phyloP scores from a whole-genome alignment of 805 yeast genomes.

The Tetrapisispora phaffii region DNA sequence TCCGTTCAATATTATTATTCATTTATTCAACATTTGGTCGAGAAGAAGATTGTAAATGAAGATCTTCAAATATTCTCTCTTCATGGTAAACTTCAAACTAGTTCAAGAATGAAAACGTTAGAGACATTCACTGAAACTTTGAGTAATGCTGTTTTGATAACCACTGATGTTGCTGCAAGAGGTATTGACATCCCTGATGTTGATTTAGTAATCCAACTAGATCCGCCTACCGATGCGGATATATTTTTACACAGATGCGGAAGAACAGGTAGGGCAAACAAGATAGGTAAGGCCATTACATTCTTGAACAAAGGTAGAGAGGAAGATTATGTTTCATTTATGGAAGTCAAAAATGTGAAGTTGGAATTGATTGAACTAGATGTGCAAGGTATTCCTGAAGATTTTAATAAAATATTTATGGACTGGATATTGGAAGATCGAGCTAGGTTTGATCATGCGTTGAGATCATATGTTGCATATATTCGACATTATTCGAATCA shows the following conservation, averaged over 20 bases:
- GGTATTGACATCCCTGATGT: conserved; percentile 95
- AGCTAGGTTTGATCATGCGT: conserved; percentile 70
- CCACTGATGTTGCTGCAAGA: conserved; percentile 98
- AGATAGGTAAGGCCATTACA: conserved; percentile 67
- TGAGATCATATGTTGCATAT: conserved; percentile 74
- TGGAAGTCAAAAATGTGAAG: conserved; percentile 59
- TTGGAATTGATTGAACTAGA: conserved; percentile 33
- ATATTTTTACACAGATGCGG: conserved; percentile 91
- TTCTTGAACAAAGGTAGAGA: conserved; percentile 69
- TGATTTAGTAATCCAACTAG: conserved; percentile 85
- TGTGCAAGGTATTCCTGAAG: conserved; percentile 7
- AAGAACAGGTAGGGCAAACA: conserved; percentile 88
- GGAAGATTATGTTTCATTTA: conserved; percentile 68
- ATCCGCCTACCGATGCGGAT: conserved; percentile 90
- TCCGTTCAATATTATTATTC: conserved; percentile 70
- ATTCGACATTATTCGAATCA: conserved; percentile 81
- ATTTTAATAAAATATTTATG: conserved; percentile 26
- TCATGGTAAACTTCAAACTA: conserved; percentile 85
- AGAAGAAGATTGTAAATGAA: conserved; percentile 17
- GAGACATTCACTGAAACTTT: conserved; percentile 43
- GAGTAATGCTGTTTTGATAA: conserved; percentile 54
- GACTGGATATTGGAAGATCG: conserved; percentile 65
- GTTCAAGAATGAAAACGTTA: conserved; percentile 66
- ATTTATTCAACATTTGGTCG: conserved; percentile 37
- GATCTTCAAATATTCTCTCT: conserved; percentile 52